These are phyloP conservation scores for Coffea eugenioides DNA, from an alignment of 257 asterid species.

Conservation along the genomic window DNA sequence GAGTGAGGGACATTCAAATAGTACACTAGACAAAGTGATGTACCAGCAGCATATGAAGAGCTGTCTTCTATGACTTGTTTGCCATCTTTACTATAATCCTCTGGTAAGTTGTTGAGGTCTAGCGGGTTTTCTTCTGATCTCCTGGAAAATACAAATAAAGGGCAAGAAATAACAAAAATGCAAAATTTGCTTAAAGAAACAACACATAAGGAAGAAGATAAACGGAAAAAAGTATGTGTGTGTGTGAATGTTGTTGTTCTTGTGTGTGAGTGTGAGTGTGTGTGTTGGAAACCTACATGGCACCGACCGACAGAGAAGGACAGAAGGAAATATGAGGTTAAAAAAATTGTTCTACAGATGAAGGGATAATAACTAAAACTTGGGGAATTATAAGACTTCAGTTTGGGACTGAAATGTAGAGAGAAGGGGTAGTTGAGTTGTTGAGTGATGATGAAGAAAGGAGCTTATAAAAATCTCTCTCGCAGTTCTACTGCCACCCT, in stretches of 20 bases:
- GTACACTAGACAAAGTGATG: conserved; percentile 31
- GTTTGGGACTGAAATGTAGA: conserved; percentile 59
- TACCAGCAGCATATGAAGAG: conserved; percentile 86
- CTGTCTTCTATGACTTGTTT: conserved; percentile 62
- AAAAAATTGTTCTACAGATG: conserved; percentile 20
- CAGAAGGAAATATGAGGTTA: conserved; percentile 23
- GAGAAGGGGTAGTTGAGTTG: conserved; percentile 19
- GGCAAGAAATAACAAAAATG: background rate
- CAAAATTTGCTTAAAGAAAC: background rate
- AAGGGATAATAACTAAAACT: conserved; percentile 35
- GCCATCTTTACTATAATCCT: conserved; percentile 65
- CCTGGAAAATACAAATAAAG: conserved; percentile 43
- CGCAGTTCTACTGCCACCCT: conserved; percentile 69
- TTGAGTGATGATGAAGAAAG: conserved; percentile 61
- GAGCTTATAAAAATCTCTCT: conserved; percentile 47
- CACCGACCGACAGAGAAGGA: conserved; percentile 73
- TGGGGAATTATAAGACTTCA: conserved; percentile 51
- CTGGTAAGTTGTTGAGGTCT: conserved; percentile 98
- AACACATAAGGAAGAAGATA: conserved; percentile 17
- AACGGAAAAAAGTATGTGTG: conserved; percentile 3
- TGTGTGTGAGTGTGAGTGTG: conserved; percentile 34
- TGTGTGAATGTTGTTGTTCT: conserved; percentile 30
- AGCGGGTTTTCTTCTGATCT: conserved; percentile 74
- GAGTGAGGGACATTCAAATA: conserved; percentile 12
- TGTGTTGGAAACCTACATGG: conserved; percentile 51